Evolutionary conservation across 2,329 filamentous ascomycete genomes (phyloP), one percentile per base, ranked within the genome.

Genomic region (Ophiostoma pallidulum): DNA sequence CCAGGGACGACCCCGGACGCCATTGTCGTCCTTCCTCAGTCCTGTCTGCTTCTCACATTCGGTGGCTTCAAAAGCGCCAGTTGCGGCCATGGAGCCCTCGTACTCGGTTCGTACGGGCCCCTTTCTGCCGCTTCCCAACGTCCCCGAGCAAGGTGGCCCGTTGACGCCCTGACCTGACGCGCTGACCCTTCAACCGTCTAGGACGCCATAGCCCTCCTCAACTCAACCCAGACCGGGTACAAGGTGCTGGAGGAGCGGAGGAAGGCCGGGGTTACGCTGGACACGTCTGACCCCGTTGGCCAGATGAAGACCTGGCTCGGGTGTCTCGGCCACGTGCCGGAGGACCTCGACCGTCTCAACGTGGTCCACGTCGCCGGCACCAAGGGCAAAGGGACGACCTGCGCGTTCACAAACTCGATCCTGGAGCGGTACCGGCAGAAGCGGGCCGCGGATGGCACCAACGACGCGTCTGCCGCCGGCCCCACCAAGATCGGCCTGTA

Each of bases 161-260:
- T 33, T 29, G 28, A 8, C 28, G 7, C 28, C 13, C 13, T 29
- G 8, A 8, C 28, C 13, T 13, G 8, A 13, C 28, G 8, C 31
- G 10, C 31, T 33, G 12, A 33, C 12, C 31, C 41, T 51, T 43
- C 55, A 94, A 33, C 12, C 31, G 42, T 51, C 45, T 55, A 94
- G 88, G 88, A 92, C 63, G 92, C 91, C 41, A 81, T 97, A 53
- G 72, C 80, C 56, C 80, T 85, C 33, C 77, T 97, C 60, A 97
- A 97, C 65, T 84, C 86, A 38, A 79, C 97, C 43, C 92, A 98
- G 65, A 88, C 86, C 36, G 94, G 94, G 45, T 91, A 84, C 61
- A 78, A 84, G 41, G 76, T 88, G 44, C 77, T 96, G 16, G 81
- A 94, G 61, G 80, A 83, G 43, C 81, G 92, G 44, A 76, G 80